These are phyloP conservation scores for Elaeagnus macrophylla DNA, from an alignment of 306 rosid species.

Conservation along the genomic window DNA sequence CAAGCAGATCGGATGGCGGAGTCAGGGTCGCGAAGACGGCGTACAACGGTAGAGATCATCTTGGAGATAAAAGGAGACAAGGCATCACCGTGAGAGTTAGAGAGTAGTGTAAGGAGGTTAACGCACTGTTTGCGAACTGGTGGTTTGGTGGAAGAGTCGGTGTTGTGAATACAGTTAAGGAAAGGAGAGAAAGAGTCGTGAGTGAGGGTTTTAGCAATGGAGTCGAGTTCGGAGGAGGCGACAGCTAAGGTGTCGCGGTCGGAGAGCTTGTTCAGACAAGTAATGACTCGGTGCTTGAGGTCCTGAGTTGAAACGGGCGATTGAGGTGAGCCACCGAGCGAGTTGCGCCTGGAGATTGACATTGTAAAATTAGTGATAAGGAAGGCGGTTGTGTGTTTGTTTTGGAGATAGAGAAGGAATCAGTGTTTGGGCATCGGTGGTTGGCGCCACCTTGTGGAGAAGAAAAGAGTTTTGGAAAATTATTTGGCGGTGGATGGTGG, in stretches of 20 bases:
- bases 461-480: not conserved
- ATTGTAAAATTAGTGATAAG: constrained; percentile 25
- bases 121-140: constrained; percentile 93
- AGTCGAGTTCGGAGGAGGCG: constrained; percentile 72
- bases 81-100: constrained; percentile 66
- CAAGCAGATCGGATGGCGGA: constrained; percentile 76
- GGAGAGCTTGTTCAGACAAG: constrained; percentile 74
- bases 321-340: constrained; percentile 34
- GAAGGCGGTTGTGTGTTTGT: not conserved
- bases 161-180: constrained; percentile 74
- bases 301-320: constrained; percentile 41
- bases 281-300: constrained; percentile 73
- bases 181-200: constrained; percentile 60
- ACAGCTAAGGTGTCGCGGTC: constrained; percentile 84
- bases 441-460: not conserved
- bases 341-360: constrained; percentile 49
- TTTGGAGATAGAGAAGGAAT: not conserved
- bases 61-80: constrained; percentile 61
- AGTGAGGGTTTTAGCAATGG: constrained; percentile 50
- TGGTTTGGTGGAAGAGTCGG: constrained; percentile 66
- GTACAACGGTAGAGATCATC: constrained; percentile 73
- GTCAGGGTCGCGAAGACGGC: constrained; percentile 81
- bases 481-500: no score
- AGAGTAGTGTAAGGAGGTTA: constrained; percentile 38
- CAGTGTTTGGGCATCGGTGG: not conserved